Base-by-base conservation (phyloP, 495 filamentous ascomycete species). In the Friedmanniomyces simplex region DNA sequence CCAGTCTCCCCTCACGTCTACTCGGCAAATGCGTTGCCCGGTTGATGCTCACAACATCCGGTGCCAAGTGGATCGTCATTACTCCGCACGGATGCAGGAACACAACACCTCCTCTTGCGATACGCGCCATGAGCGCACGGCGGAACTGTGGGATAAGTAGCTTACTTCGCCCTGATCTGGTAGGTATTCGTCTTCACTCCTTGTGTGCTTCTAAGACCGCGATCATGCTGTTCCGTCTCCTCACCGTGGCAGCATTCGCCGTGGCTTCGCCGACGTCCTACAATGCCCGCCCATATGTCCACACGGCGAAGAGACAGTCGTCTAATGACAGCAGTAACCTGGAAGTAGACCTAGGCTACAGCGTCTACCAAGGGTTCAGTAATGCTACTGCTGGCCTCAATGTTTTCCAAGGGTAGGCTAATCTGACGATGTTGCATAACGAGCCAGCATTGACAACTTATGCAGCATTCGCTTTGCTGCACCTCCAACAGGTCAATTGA, bases 401-500 rank as follows among this genome's bases (percentile, higher is more conserved):
- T 39, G 39, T 50, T 7, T 63, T 50, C 26, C 13, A 54, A 55
- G 60, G 60, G 50, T 60, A 39, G 16, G 49, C 20, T 20, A 22
- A 7, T n/a, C 8, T n/a, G 14, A 37, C 10, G 26, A 20, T 16
- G 3, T 14, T 36, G n/a, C 16, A 10, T 2, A 20, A 37, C 12
- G 10, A 6, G 7, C 16, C 30, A 18, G 16, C 13, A 10, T 36
- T 52, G 49, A 52, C 49, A 43, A 2, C 2, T 20, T 6, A 2
- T 34, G 22, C 30, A 62, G 63, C 11, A 62, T 66, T 14, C 63
- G 63, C 6, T 66, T 42, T 28, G 63, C 60, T 5, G 26, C 37
- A 18, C 26, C 54, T 11, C 54, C 63, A 10, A 34, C 34, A 0
- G 68, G 68, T 0, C 34, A 46, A 3, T 34, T 63, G 13, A 57